A percentile compares a stretch with the other conserved stretches of the same genome.
phyloP scores from a whole-genome alignment of 2,329 filamentous ascomycete species.

The Alternaria dauci region DNA sequence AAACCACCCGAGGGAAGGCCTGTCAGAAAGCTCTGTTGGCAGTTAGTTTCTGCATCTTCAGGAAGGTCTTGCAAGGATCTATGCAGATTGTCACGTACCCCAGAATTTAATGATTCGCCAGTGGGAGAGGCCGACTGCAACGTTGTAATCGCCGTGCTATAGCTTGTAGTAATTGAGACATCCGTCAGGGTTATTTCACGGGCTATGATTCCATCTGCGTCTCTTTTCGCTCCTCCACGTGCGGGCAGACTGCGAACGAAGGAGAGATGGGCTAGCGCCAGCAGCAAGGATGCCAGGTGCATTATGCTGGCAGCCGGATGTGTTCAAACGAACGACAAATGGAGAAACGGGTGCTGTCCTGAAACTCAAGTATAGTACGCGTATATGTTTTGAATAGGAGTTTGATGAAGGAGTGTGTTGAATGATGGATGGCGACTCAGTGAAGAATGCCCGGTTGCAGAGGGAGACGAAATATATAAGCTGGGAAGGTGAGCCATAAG shows the following conservation, averaged over 20 bases:
- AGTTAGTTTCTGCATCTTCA: slow-evolving; percentile 12
- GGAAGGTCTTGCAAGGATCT: background rate
- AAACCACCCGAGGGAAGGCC: slow-evolving; percentile 43
- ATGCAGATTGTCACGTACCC: slow-evolving; percentile 29
- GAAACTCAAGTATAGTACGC: slow-evolving; percentile 13
- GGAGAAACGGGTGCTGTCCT: slow-evolving; percentile 27
- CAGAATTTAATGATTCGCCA: slow-evolving; percentile 35
- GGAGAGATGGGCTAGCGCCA: slow-evolving; percentile 35
- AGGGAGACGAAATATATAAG: slow-evolving; percentile 33
- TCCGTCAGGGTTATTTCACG: slow-evolving; percentile 35
- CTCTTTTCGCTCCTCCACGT: slow-evolving; percentile 22
- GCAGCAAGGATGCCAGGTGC: slow-evolving; percentile 34
- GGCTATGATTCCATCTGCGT: slow-evolving; percentile 20
- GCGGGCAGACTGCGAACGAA: slow-evolving; percentile 38
- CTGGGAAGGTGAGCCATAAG: slow-evolving; percentile 12
- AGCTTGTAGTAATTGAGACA: slow-evolving; percentile 42
- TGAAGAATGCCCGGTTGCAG: slow-evolving; percentile 27
- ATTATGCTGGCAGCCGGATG: slow-evolving; percentile 29
- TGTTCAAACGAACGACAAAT: slow-evolving; percentile 18
- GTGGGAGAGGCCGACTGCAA: slow-evolving; percentile 42
- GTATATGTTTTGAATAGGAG: slow-evolving; percentile 16
- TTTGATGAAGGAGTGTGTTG: slow-evolving; percentile 38
- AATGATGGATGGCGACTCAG: slow-evolving; percentile 39
- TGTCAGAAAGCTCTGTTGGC: slow-evolving; percentile 40
- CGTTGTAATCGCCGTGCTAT: slow-evolving; percentile 36